A percentile compares a stretch with the other conserved stretches of the same genome.
Conservation (phyloP, 176 grass and related monocot genomes). For the Areca catechu region DNA sequence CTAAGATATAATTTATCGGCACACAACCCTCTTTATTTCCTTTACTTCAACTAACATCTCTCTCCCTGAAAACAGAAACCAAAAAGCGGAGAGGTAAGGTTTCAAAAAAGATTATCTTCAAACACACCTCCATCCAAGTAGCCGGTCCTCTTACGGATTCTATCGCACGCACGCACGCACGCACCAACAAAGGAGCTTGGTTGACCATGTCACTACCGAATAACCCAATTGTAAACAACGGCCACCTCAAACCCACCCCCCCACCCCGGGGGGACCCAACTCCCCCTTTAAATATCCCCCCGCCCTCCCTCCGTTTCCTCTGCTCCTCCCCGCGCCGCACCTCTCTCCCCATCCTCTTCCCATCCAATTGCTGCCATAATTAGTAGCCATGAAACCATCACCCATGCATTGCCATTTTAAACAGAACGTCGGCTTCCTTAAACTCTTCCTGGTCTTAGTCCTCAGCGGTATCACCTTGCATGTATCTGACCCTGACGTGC, state of each 20-base stretch:
- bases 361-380: not conserved
- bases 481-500: conserved; percentile 50
- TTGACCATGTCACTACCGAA: conserved; percentile 49
- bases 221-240: not conserved
- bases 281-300: conserved; percentile 67
- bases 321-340: not conserved
- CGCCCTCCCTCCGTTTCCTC: conserved; percentile 22
- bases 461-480: conserved; percentile 65
- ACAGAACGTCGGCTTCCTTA: conserved; percentile 33
- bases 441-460: conserved; percentile 55
- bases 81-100: conserved; percentile 13
- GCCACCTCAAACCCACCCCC: too few relatives aligned
- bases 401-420: not conserved
- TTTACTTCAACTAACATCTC: not conserved
- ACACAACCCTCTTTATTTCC: not conserved
- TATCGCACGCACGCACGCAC: conserved; percentile 24
- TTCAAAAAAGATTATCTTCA: conserved; percentile 26
- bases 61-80: conserved; percentile 2
- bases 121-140: not conserved
- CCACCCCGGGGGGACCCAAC: conserved; percentile 4
- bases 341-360: conserved; percentile 10
- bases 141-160: conserved; percentile 43
- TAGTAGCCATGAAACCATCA: too few relatives aligned
- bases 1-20: too few relatives aligned
- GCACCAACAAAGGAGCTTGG: conserved; percentile 12